Base-by-base conservation (phyloP, 805 yeast species). In the Myxozyma neotropica region DNA sequence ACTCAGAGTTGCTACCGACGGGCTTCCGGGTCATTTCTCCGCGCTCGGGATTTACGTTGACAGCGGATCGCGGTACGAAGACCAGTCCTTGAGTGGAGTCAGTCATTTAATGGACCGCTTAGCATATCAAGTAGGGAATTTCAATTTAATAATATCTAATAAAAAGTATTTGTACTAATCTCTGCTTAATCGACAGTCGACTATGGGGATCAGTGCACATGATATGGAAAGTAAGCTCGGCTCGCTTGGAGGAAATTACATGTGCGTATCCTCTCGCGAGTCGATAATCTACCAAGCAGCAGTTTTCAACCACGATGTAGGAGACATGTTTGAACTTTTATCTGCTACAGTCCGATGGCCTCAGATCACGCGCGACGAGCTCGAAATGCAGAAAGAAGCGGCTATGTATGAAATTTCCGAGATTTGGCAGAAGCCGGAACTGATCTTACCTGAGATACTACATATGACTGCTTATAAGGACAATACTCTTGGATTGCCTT, bases 281-380 rank as follows among this genome's bases (percentile, higher is more conserved):
- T 82, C 95, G 3, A 80, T 93, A 77, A 83, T 93, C 76, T 94
- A 94, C 73, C 98, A 94, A 74, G 95, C 97, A 1, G 86, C 96
- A 2, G 96, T 91, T 0, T 93, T 94, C 80, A 92, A 92, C 71
- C 79, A 80, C 46, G 97, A 92, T 70, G 85, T 87, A 8, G 93
- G 83, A 40, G 77, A 79, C 65, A 90, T 94, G 96, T 83, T 88
- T 64, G 81, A 81, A 47, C 77, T 89, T 47, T 77, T 94, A 67
- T 76, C 89, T 26, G 92, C 91, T 65, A 89, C 97, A 0, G 86
- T 93, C 2, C 76, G 86, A 12, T 77, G 77, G 58, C 98, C 99
- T 7, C 73, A 73, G 42, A 74, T 92, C 40, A 78, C 87, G 1
- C 83, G 81, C 15, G 82, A 81, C 52, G 98, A 93, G 70, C 75